Evolutionary conservation across 176 grass and related monocot genomes (phyloP).

Genomic region (Alopecurus myosuroides): DNA sequence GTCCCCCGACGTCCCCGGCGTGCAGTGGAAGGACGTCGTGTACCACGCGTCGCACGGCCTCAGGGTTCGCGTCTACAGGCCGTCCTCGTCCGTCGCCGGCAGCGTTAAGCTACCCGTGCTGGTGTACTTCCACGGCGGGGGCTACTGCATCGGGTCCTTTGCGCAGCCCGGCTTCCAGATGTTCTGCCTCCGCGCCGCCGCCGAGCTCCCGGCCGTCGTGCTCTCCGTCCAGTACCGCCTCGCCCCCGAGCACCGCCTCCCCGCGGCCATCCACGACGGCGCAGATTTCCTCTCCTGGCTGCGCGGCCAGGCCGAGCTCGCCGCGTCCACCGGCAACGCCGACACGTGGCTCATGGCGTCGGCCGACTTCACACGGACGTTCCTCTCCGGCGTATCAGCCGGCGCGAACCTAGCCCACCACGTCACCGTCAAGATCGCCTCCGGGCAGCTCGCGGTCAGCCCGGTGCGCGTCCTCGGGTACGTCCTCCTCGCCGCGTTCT

Average conservation of each 20-base stretch:
- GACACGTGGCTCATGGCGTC: conserved; percentile 28
- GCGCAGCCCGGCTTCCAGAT: conserved; percentile 9
- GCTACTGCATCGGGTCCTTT: conserved; percentile 18
- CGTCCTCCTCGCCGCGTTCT: no score
- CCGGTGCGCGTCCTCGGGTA: no score
- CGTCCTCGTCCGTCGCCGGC: neutral
- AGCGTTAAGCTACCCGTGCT: conserved; percentile 24
- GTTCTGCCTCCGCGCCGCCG: conserved; percentile 20
- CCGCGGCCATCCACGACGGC: conserved; percentile 45
- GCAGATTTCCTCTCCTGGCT: conserved; percentile 17
- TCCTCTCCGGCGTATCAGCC: conserved; percentile 48
- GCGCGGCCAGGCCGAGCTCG: neutral
- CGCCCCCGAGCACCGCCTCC: conserved; percentile 50
- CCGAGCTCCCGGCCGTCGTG: conserved; percentile 25
- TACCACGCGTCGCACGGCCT: conserved; percentile 2
- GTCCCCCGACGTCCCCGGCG: neutral
- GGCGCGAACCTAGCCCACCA: conserved; percentile 49
- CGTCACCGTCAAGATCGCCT: conserved; percentile 27
- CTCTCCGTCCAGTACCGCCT: conserved; percentile 61
- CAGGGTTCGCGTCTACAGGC: neutral
- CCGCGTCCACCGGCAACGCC: no score
- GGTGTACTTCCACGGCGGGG: conserved; percentile 33
- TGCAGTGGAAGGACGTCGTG: conserved; percentile 25
- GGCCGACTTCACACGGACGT: conserved; percentile 21
- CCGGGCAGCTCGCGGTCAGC: neutral